A percentile compares a stretch with the other conserved stretches of the same genome.
phyloP scores from a whole-genome alignment of 1,284 basidiomycete genomes.

The Neonothopanus nambi region DNA sequence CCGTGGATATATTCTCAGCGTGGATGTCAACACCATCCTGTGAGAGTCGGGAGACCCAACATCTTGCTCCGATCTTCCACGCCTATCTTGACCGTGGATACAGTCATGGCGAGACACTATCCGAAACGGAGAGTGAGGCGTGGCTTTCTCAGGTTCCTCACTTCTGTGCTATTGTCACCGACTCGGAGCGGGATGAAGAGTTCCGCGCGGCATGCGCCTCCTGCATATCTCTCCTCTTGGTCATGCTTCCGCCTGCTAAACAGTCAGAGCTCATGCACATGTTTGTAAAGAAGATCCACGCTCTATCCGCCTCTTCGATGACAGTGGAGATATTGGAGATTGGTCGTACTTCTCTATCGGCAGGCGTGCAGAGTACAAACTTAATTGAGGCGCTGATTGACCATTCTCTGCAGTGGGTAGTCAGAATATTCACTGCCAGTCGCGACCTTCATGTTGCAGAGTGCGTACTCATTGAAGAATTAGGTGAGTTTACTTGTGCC shows the following conservation, averaged over 20 bases:
- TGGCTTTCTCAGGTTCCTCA: constrained; percentile 26
- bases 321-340: constrained; percentile 30
- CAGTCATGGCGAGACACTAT: constrained; percentile 5
- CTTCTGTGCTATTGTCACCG: constrained; percentile 19
- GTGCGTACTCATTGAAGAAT: constrained; percentile 28
- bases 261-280: neutral
- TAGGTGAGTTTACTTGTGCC: constrained; percentile 36
- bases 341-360: constrained; percentile 26
- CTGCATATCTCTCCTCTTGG: constrained; percentile 21
- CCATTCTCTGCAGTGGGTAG: constrained; percentile 49
- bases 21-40: constrained; percentile 21
- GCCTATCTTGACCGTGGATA: constrained; percentile 38
- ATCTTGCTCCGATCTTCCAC: constrained; percentile 39
- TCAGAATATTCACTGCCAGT: constrained; percentile 37
- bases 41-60: constrained; percentile 12
- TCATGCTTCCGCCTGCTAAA: neutral
- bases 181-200: constrained; percentile 18
- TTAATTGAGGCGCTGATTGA: constrained; percentile 39
- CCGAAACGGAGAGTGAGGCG: constrained; percentile 16
- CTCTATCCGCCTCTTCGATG: constrained; percentile 18
- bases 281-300: constrained; percentile 14
- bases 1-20: constrained; percentile 28
- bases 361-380: constrained; percentile 23
- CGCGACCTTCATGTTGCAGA: constrained; percentile 25
- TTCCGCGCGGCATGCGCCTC: constrained; percentile 23